Base-by-base conservation (phyloP, 352 stramenopile genomes). In the Pythium sukuiense region DNA sequence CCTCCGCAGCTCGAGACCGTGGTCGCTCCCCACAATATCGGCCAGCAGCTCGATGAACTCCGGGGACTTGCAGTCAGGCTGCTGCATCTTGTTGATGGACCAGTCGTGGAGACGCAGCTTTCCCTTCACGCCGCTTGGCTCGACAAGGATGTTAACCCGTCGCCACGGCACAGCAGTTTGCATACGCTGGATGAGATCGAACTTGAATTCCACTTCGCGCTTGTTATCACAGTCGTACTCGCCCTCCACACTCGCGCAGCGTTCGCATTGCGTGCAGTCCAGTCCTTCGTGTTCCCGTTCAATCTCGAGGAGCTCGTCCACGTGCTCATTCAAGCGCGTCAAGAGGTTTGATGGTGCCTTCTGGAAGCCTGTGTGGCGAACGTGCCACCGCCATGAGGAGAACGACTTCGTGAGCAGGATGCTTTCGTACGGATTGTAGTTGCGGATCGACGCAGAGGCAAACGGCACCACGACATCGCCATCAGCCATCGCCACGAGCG, bases 71-170 rank as follows among this genome's bases (percentile, higher is more conserved):
- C 83, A 91, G n/a, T 81, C 83, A 7, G 72, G 67, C 39, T 73
- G 75, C 59, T 92, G 80, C 79, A 88, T 89, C 67, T 92, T 92
- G 76, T 78, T 87, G 59, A 92, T 85, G 12, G 80, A 64, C 85
- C 85, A 93, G 73, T 90, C 83, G 55, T 93, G 85, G n/a, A 93
- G 74, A 11, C 80, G 78, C 61, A 89, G 63, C 46, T 90, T 88
- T 16, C 81, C 83, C 61, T 88, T 89, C 49, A 92, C 67, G 6
- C 81, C 80, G 24, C 70, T 73, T 7, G 79, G 80, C 53, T 90
- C 73, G 48, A 94, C 81, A 18, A 80, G 78, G 18, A 92, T 67
- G 41, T 92, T 80, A 63, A 92, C 80, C 6, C 85, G 80, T 50
- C 83, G 72, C 83, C 83, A 92, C 1, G 71, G 67, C 53, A 92